phyloP scores from a whole-genome alignment of 139 green algal genomes.

The Chlorella sp. region DNA sequence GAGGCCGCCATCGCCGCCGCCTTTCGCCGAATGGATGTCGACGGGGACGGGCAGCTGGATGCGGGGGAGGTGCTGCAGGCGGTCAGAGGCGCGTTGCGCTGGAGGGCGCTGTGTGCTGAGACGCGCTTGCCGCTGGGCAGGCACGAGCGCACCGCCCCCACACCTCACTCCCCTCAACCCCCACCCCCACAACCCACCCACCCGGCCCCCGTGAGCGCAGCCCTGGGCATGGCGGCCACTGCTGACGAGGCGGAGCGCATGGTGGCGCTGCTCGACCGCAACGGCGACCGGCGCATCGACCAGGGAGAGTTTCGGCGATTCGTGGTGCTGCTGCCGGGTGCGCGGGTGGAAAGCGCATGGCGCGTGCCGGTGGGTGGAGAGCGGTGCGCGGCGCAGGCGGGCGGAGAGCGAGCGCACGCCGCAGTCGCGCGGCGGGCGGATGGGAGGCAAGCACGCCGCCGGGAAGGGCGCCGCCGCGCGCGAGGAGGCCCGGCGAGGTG shows the following conservation, averaged over 20 bases:
- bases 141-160: neutral
- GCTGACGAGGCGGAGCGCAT: conserved; percentile 30
- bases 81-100: neutral
- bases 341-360: neutral
- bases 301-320: conserved; percentile 39
- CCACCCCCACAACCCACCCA: too few species aligned
- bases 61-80: conserved; percentile 18
- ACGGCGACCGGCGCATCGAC: conserved; percentile 19
- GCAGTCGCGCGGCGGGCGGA: neutral
- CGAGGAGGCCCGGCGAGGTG: neutral
- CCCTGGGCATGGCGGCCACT: conserved; percentile 9
- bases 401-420: neutral
- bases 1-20: neutral
- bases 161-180: too few species aligned
- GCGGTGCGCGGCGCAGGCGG: neutral
- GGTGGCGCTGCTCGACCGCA: conserved; percentile 34
- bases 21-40: neutral
- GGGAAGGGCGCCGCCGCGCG: too few species aligned
- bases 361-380: neutral
- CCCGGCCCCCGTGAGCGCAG: neutral
- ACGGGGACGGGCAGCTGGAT: conserved; percentile 13
- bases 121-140: neutral
- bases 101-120: neutral
- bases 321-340: conserved; percentile 36
- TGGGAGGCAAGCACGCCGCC: neutral